Evolutionary conservation across 202 grass and related monocot species (phyloP).

Genomic region (Thinopyrum obtusiflorum): DNA sequence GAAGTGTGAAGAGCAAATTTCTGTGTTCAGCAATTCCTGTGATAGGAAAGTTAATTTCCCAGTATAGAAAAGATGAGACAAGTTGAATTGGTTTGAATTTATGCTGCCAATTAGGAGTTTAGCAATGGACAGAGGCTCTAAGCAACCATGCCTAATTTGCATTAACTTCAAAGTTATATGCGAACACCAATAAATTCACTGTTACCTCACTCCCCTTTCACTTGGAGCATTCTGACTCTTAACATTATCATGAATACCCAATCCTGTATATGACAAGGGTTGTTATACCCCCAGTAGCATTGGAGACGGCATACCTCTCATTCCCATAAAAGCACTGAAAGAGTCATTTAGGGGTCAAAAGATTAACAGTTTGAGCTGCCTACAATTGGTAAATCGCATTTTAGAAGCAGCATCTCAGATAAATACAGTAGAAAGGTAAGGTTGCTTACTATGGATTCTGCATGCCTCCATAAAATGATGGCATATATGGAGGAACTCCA

Average conservation of each 20-base stretch:
- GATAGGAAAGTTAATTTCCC: not conserved
- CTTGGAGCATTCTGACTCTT: not conserved
- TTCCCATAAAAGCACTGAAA: slow-evolving; percentile 25
- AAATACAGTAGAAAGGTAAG: not conserved
- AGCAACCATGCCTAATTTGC: not conserved
- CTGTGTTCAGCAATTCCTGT: not conserved
- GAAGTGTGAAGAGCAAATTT: not conserved
- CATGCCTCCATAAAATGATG: slow-evolving; percentile 22
- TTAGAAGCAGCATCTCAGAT: not conserved
- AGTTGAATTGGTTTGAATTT: not conserved
- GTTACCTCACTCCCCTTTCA: slow-evolving; percentile 28
- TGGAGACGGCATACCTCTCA: slow-evolving; percentile 17
- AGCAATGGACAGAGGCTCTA: not conserved
- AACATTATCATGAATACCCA: not conserved
- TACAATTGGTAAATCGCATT: not conserved
- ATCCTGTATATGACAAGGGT: not conserved
- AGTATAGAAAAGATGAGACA: not conserved
- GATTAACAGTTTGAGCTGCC: not conserved
- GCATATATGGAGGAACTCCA: slow-evolving; percentile 22
- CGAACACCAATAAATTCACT: not conserved
- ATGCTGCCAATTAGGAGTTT: not conserved
- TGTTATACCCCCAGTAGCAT: slow-evolving; percentile 3
- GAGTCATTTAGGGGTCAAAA: slow-evolving; percentile 3
- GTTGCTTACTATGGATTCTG: slow-evolving; percentile 27
- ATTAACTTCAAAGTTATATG: not conserved